Evolutionary conservation across 2,329 filamentous ascomycete genomes (phyloP).

Genomic region (Trichoderma pleuroti): DNA sequence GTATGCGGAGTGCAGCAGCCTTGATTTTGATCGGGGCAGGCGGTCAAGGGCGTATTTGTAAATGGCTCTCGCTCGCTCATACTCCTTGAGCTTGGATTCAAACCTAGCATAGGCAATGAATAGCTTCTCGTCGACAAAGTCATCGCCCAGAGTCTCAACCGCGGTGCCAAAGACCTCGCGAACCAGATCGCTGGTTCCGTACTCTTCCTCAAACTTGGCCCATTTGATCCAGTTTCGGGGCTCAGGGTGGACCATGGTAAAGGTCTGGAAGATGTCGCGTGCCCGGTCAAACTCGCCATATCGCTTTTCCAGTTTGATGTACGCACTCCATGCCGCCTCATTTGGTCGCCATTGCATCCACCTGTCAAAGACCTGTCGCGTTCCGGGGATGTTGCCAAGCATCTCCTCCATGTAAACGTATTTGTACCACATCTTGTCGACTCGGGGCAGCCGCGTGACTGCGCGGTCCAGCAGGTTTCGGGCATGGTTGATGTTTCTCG

Average conservation of each 20-base stretch:
- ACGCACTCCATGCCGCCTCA: conserved; percentile 90
- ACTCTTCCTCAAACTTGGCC: conserved; percentile 95
- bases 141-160: conserved; percentile 85
- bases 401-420: conserved; percentile 99
- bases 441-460: conserved; percentile 83
- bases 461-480: conserved; percentile 91
- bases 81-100: conserved; percentile 91
- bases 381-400: conserved; percentile 87
- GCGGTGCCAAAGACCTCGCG: conserved; percentile 87
- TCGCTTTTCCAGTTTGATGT: conserved; percentile 95
- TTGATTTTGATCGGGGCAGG: conserved; percentile 81
- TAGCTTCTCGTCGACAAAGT: conserved; percentile 92
- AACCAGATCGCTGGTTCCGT: conserved; percentile 85
- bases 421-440: conserved; percentile 99
- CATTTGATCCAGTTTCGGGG: conserved; percentile 98
- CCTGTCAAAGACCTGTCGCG: conserved; percentile 88
- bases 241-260: conserved; percentile 90
- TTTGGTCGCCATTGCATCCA: conserved; percentile 99
- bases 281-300: conserved; percentile 90
- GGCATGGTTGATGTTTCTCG: conserved; percentile 91
- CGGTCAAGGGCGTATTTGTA: conserved; percentile 96
- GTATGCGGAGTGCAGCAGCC: conserved; percentile 84
- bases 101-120: conserved; percentile 96
- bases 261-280: conserved; percentile 83
- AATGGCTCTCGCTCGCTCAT: conserved; percentile 87